A percentile compares a stretch with the other conserved stretches of the same genome.
Evolutionary conservation across 139 green algal species (phyloP).

Genomic region (Gonium pectorale): DNA sequence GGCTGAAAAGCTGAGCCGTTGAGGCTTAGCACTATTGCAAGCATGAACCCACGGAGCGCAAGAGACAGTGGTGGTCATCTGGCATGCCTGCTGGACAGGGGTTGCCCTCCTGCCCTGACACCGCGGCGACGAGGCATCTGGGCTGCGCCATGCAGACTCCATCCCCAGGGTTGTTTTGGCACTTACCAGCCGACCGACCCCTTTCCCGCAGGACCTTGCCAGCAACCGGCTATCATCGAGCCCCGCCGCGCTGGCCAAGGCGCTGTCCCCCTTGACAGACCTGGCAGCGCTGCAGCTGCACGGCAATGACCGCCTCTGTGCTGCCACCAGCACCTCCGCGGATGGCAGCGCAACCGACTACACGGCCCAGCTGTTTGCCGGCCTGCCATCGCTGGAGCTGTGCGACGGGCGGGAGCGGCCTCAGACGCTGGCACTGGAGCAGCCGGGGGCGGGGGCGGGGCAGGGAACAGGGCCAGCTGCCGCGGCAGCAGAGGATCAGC

Average conservation of each 20-base stretch:
- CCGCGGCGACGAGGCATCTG: too few relatives aligned
- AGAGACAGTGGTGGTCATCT: too few relatives aligned
- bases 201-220: constrained; percentile 34
- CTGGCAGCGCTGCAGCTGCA: constrained; percentile 39
- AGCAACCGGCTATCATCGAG: constrained; percentile 29
- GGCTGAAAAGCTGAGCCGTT: too few relatives aligned
- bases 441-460: background rate
- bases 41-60: too few relatives aligned
- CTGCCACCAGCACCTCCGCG: background rate
- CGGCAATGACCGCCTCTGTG: constrained; percentile 4
- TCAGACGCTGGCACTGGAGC: constrained; percentile 17
- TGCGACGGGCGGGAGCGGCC: constrained; percentile 32
- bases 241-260: constrained; percentile 5
- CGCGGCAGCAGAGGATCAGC: background rate
- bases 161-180: too few relatives aligned
- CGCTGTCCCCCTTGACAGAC: constrained; percentile 17
- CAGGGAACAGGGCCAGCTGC: background rate
- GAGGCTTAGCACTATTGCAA: too few relatives aligned
- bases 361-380: constrained; percentile 1
- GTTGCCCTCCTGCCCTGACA: too few relatives aligned
- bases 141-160: too few relatives aligned
- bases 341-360: background rate
- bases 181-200: too few relatives aligned
- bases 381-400: constrained; percentile 34
- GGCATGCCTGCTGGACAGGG: too few relatives aligned